Base-by-base conservation (phyloP, 345 rosid genomes). In the Arabis hirsuta region DNA sequence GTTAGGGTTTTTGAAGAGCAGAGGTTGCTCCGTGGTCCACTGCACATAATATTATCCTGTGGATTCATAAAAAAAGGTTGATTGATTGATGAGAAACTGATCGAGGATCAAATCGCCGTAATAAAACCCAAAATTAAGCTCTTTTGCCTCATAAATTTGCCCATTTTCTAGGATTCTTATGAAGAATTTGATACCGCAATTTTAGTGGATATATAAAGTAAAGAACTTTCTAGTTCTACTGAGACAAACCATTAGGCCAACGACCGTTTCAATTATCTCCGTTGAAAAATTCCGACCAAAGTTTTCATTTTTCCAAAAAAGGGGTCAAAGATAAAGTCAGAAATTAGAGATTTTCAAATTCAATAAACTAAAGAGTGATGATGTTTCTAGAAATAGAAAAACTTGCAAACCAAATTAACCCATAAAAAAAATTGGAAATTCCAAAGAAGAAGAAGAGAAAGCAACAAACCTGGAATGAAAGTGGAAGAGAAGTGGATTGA, bases 21-120 rank as follows among this genome's bases (percentile, higher is more conserved):
- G 63, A 78, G 43, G 31, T 77, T 62, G 76, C 76, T 76, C 76
- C 73, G 79, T 42, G 85, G 70, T 66, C 82, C 85, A 61, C 76
- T 73, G 69, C 90, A 88, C 91, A 83, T 87, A 41, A 54, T 67
- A 65, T 65, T 6, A 19, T 42, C 82, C 98, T 90, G 98, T 29
- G 9, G 9, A 65, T 65, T 59, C 19, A 46, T 1, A 45, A 73
- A 48, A 64, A 29, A 1, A 1, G 16, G 24, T 22, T 22, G 24
- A 22, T 22, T 16, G 16, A 16, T 16, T 13, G 19, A 46, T 63
- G 58, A 62, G 50, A 51, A 38, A 71, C 22, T 24, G 38, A 36
- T 10, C 38, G 29, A 59, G 22, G 48, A 42, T 13, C 32, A 57
- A 45, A 24, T 52, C 50, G 46, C 32, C 56, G 47, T 14, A 24